A percentile compares a stretch with the other conserved stretches of the same genome.
These are phyloP conservation scores for Talaromyces sp. DNA, from an alignment of 2,329 filamentous ascomycete genomes.

Conservation along the genomic window DNA sequence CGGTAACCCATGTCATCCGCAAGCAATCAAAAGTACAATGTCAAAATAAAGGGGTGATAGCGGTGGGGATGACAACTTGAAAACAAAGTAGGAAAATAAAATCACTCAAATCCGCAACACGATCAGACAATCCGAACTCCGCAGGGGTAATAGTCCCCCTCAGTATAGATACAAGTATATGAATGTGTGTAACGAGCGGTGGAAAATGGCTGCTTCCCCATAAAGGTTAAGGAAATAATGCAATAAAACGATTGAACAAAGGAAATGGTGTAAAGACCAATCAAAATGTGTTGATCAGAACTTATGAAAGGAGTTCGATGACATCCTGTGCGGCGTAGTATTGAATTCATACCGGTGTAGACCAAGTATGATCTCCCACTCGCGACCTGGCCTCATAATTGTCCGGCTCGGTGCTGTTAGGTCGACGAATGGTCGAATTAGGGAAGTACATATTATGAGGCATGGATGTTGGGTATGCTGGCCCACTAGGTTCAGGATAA, in stretches of 20 bases:
- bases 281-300: neutral
- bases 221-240: constrained; percentile 29
- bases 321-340: neutral
- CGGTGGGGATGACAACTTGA: constrained; percentile 15
- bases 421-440: constrained; percentile 68
- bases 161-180: constrained; percentile 13
- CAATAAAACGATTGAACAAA: constrained; percentile 24
- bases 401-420: constrained; percentile 74
- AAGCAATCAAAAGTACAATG: constrained; percentile 22
- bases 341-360: constrained; percentile 35
- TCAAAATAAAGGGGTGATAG: constrained; percentile 1
- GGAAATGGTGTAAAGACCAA: constrained; percentile 12
- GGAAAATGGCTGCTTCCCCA: constrained; percentile 20
- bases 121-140: constrained; percentile 13
- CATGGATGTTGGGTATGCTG: constrained; percentile 49
- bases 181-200: constrained; percentile 13
- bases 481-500: constrained; percentile 72
- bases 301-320: neutral
- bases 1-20: constrained; percentile 29
- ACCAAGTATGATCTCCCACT: constrained; percentile 40
- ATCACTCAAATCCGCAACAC: constrained; percentile 8
- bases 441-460: constrained; percentile 72
- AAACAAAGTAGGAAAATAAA: constrained; percentile 15
- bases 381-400: constrained; percentile 65
- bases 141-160: constrained; percentile 2